Evolutionary conservation across 129 eudicot species (phyloP), one percentile per base, ranked within the genome.

Genomic region (Lactuca sativa): DNA sequence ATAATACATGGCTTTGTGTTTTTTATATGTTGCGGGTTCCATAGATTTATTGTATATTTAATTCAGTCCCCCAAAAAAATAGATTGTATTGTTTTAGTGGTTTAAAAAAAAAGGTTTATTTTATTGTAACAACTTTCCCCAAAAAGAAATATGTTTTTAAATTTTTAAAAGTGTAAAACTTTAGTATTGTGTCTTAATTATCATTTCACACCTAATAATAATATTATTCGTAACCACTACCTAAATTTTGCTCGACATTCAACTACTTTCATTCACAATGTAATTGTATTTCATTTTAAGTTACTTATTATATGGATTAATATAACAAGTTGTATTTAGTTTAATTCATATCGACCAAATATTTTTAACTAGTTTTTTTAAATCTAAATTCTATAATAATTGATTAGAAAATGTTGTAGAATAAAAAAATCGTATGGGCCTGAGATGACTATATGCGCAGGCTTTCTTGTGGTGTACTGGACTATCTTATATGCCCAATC

Each of bases 1-100:
- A 51, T 11, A 65, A 48, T 65, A 31, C 15, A 47, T 65, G 57
- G 56, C 9, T 44, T 65, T 25, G 6, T 47, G 52, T 47, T 47
- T 47, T 47, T 47, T 10, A n/a, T 47, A 47, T 47, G 49, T 9
- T 47, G 52, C n/a, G 52, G n/a, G 12, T 47, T 47, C 11, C 12
- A 10, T 47, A 4, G 52, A 47, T 3, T 6, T 47, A 12, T 47
- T 47, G 2, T 47, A 47, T 11, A 47, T 47, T 47, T 47, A 47
- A 47, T 47, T 47, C 52, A 10, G 15, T 3, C 52, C 15, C 5
- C 4, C 9, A 3, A 44, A 44, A 47, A 2, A 0, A 10, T 47
- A 0, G 12, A 47, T 47, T 11, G 15, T 47, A n/a, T 11, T 11
- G 15, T 12, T 11, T 12, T 11, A 41, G 48, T 44, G 12, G 15